phyloP scores from a whole-genome alignment of 2,329 filamentous ascomycete genomes.

The Remersonia thermophila region DNA sequence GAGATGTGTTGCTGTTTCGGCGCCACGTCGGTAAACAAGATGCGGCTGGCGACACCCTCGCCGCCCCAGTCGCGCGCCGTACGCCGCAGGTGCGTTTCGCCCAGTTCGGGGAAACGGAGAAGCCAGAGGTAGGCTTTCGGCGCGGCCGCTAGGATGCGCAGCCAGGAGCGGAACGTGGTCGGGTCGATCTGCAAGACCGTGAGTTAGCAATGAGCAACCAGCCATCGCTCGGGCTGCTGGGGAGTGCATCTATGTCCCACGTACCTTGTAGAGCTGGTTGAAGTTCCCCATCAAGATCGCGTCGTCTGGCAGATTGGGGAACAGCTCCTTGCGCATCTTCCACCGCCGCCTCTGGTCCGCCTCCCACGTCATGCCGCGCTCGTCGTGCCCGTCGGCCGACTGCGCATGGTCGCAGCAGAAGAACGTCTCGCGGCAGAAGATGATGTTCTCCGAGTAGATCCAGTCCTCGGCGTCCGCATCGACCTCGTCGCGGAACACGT shows the following conservation, averaged over 20 bases:
- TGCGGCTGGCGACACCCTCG: constrained; percentile 68
- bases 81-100: constrained; percentile 70
- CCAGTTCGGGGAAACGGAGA: constrained; percentile 88
- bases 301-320: constrained; percentile 70
- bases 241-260: no score
- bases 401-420: constrained; percentile 97
- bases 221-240: no score
- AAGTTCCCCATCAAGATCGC: constrained; percentile 92
- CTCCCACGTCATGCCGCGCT: constrained; percentile 61
- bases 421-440: constrained; percentile 89
- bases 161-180: constrained; percentile 88
- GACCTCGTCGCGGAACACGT: constrained; percentile 54
- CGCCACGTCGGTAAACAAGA: constrained; percentile 93
- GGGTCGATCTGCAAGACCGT: constrained; percentile 73
- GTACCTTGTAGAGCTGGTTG: constrained; percentile 95
- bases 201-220: constrained; percentile 5
- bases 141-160: constrained; percentile 74
- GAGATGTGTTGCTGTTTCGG: constrained; percentile 91
- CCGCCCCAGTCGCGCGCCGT: constrained; percentile 80
- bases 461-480: constrained; percentile 62
- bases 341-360: constrained; percentile 73
- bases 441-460: constrained; percentile 95
- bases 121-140: constrained; percentile 91
- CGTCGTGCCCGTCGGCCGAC: constrained; percentile 58
- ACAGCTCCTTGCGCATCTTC: constrained; percentile 87